phyloP scores from a whole-genome alignment of 129 eudicot genomes.

The Saussurea involucrata region DNA sequence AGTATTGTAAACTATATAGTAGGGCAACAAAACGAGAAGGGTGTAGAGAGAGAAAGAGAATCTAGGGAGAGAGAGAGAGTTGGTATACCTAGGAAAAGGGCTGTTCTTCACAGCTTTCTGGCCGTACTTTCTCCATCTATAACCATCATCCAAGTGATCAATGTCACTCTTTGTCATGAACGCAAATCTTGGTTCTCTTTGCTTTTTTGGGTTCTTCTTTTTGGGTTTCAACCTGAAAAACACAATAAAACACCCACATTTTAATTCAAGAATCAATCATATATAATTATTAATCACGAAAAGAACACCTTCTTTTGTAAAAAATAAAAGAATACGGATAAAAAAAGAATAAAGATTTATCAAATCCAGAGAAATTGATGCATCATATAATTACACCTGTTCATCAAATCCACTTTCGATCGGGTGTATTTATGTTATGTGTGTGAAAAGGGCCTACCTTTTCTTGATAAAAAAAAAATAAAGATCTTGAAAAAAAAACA shows the following conservation, averaged over 20 bases:
- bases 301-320: slow-evolving; percentile 17
- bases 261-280: slow-evolving; percentile 5
- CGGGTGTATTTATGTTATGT: slow-evolving; percentile 14
- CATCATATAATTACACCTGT: slow-evolving; percentile 29
- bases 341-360: slow-evolving; percentile 23
- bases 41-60: slow-evolving; percentile 19
- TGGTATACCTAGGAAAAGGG: slow-evolving; percentile 89
- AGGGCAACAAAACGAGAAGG: slow-evolving; percentile 16
- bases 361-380: slow-evolving; percentile 25
- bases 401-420: slow-evolving; percentile 19
- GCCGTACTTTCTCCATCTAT: slow-evolving; percentile 98
- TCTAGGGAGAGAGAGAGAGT: slow-evolving; percentile 13
- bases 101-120: slow-evolving; percentile 98
- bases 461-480: slow-evolving; percentile 23
- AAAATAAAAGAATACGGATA: slow-evolving; percentile 10
- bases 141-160: slow-evolving; percentile 98
- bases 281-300: not conserved
- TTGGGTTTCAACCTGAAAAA: slow-evolving; percentile 52
- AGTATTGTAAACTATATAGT: not conserved
- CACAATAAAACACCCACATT: slow-evolving; percentile 18
- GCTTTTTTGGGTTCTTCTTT: slow-evolving; percentile 77
- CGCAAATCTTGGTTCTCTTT: slow-evolving; percentile 89
- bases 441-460: slow-evolving; percentile 26
- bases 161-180: slow-evolving; percentile 96
- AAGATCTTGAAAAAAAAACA: slow-evolving; percentile 18